Conservation (phyloP, 2,329 filamentous ascomycete species). For the Phoma sp. region DNA sequence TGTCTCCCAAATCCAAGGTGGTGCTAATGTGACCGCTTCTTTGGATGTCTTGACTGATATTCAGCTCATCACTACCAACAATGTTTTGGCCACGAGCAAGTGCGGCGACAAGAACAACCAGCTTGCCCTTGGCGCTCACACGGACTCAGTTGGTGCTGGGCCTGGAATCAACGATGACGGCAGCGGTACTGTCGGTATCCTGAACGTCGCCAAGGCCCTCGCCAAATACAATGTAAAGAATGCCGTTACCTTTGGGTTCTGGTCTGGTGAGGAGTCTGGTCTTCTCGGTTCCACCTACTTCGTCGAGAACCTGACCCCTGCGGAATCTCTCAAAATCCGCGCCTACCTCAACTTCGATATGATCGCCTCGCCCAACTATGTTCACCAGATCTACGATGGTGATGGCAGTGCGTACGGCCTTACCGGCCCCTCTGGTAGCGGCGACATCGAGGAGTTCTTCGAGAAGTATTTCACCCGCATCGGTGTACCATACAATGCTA, state of each 20-base stretch:
- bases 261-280: constrained; percentile 50
- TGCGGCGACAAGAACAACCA: constrained; percentile 45
- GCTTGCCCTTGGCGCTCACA: constrained; percentile 48
- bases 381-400: constrained; percentile 48
- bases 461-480: constrained; percentile 40
- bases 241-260: constrained; percentile 51
- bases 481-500: constrained; percentile 39
- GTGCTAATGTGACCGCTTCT: constrained; percentile 47
- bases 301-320: constrained; percentile 33
- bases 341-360: constrained; percentile 55
- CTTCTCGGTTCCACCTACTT: constrained; percentile 48
- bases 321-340: constrained; percentile 44
- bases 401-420: constrained; percentile 44
- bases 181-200: constrained; percentile 45
- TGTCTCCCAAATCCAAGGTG: constrained; percentile 60
- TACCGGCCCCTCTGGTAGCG: constrained; percentile 43
- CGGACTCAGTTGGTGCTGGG: constrained; percentile 46
- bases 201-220: constrained; percentile 49
- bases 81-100: constrained; percentile 49
- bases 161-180: constrained; percentile 54
- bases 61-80: constrained; percentile 57
- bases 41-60: constrained; percentile 55
- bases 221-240: constrained; percentile 52
- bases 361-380: constrained; percentile 49
- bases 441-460: constrained; percentile 43